Evolutionary conservation across 257 asterid genomes (phyloP), one percentile per base, ranked within the genome.

Genomic region (Echium plantagineum): DNA sequence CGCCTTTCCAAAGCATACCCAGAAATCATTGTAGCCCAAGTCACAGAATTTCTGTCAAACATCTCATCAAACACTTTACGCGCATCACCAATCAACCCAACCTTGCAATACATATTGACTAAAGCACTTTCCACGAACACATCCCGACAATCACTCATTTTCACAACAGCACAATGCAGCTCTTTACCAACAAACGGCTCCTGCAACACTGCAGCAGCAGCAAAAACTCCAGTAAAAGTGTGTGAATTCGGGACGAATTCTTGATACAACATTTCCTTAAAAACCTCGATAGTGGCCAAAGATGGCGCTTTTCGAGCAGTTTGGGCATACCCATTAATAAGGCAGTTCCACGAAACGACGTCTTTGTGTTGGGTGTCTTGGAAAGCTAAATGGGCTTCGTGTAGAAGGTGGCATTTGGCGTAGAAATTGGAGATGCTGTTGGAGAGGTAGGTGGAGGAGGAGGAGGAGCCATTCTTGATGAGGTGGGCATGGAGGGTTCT

Each of bases 11-110:
- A 66, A 0, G 95, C 90, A 55, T 84, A 89, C 46, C 95, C 95
- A 21, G 94, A 86, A 15, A 89, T 80, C 94, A 89, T 80, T 0
- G 94, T 82, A 24, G 94, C 80, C 94, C 95, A 89, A 26, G 97
- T 78, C 61, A 86, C 74, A 9, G 97, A 75, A 58, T 89, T 89
- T 65, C 83, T 78, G 1, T 66, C 79, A 57, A 85, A 76, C 93
- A 89, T 89, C 75, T 84, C 87, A 63, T 81, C 97, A 32, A 84
- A 89, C 81, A 89, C 53, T 63, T 74, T 81, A 3, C 83, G 80
- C 4, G 78, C 94, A 12, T 82, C 81, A 6, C 24, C 65, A 46
- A 84, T 31, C 54, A 68, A 62, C 0, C 94, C 94, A 53, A 71
- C 15, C 67, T 89, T 89, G 9, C 86, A 80, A 26, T 86, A 84